These are phyloP conservation scores for Rhodotorula sp. DNA, from an alignment of 1,284 basidiomycete species.

Conservation along the genomic window DNA sequence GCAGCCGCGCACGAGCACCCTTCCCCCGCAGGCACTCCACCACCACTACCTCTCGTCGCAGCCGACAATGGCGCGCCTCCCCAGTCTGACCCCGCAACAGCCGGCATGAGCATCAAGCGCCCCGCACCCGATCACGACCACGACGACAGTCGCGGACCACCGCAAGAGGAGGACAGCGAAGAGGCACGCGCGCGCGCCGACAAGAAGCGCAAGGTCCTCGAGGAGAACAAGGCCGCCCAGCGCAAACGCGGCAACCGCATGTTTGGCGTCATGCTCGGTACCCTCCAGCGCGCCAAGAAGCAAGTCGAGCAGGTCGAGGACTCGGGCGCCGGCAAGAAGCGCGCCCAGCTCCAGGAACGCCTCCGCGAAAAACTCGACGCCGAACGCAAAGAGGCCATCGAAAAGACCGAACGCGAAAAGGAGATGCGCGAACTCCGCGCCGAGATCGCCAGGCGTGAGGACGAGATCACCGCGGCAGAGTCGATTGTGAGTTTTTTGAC, in stretches of 20 bases:
- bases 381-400: conserved; percentile 32
- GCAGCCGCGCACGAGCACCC: neutral
- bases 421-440: conserved; percentile 34
- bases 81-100: neutral
- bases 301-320: conserved; percentile 26
- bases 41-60: neutral
- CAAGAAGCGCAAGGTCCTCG: conserved; percentile 28
- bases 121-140: neutral
- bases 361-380: conserved; percentile 34
- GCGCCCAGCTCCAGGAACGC: conserved; percentile 40
- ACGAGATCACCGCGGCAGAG: conserved; percentile 34
- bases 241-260: conserved; percentile 39
- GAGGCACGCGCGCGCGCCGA: conserved; percentile 14
- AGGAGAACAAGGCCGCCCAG: conserved; percentile 21
- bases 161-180: neutral
- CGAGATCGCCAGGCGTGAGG: conserved; percentile 36
- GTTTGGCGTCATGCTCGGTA: conserved; percentile 43
- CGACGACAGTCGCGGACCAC: neutral
- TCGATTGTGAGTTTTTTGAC: conserved; percentile 4
- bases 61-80: neutral
- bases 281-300: conserved; percentile 40
- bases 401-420: conserved; percentile 24
- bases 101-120: neutral
- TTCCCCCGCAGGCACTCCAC: neutral
- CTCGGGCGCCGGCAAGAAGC: conserved; percentile 35